These are phyloP conservation scores for Trichoderma sp. DNA, from an alignment of 2,329 filamentous ascomycete species.

Conservation along the genomic window DNA sequence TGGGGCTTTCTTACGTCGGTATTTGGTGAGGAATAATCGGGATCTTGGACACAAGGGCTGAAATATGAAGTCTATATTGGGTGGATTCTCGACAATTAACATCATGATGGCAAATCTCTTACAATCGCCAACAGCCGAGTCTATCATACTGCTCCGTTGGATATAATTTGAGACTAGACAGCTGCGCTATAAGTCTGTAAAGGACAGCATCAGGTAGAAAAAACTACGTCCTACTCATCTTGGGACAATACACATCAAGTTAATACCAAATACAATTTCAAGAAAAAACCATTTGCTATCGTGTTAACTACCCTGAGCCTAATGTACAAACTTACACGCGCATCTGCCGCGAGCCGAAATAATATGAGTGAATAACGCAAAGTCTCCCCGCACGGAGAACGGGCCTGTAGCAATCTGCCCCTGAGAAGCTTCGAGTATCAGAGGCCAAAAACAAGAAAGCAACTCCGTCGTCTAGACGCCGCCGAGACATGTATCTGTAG, in stretches of 20 bases:
- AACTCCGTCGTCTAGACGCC: background rate
- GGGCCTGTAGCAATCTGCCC: background rate
- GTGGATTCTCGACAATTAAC: background rate
- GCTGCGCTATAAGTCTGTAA: background rate
- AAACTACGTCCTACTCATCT: background rate
- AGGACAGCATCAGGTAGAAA: background rate
- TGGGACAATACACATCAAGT: background rate
- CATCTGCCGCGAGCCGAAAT: background rate
- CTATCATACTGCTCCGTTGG: too few relatives aligned
- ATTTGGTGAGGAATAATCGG: too few relatives aligned
- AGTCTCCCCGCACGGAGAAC: background rate
- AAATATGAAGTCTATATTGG: background rate
- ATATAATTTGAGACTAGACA: background rate
- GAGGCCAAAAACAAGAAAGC: background rate
- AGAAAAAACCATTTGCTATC: conserved; percentile 6
- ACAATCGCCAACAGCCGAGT: background rate
- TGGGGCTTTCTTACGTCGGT: background rate
- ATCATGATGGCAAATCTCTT: background rate
- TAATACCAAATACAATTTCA: background rate
- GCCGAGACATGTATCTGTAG: background rate
- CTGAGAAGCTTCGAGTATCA: background rate
- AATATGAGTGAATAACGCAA: background rate
- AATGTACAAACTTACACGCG: conserved; percentile 13
- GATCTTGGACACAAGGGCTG: background rate
- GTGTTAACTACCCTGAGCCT: conserved; percentile 4